Conservation (phyloP, 1,139 yeast species). For the Martiniozyma asiatica region DNA sequence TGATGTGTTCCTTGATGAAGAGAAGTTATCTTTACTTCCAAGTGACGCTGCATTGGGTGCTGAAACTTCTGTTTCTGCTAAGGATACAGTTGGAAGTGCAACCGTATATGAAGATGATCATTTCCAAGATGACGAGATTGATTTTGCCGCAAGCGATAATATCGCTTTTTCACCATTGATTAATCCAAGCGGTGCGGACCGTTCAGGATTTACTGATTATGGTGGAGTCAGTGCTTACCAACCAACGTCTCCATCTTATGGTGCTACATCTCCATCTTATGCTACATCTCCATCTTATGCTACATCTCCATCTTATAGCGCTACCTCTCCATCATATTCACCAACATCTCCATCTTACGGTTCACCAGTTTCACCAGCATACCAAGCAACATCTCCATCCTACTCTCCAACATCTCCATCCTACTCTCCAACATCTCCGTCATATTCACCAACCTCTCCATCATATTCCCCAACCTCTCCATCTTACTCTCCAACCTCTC, state of each 20-base stretch:
- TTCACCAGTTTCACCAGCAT: conserved; percentile 34
- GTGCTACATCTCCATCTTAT: conserved; percentile 45
- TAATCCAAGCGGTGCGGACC: conserved; percentile 61
- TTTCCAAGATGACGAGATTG: conserved; percentile 61
- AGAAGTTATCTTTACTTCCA: conserved; percentile 61
- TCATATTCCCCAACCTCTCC: conserved; percentile 56
- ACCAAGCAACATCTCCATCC: conserved; percentile 42
- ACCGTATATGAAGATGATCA: conserved; percentile 85
- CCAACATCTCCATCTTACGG: conserved; percentile 37
- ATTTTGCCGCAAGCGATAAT: conserved; percentile 66
- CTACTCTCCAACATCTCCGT: conserved; percentile 65
- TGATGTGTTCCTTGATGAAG: conserved; percentile 90
- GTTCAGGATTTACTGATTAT: conserved; percentile 79
- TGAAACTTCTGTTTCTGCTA: conserved; percentile 21
- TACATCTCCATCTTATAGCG: conserved; percentile 40
- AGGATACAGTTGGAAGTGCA: conserved; percentile 65
- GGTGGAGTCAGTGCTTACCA: conserved; percentile 52
- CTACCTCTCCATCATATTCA: conserved; percentile 38
- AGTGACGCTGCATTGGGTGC: conserved; percentile 28
- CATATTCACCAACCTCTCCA: conserved; percentile 62
- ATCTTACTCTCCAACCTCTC: conserved; percentile 43
- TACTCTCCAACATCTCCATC: conserved; percentile 63
- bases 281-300: conserved; percentile 43
- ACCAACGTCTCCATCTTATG: conserved; percentile 49
- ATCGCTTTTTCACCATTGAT: conserved; percentile 92